Conservation (phyloP, 306 rosid species). For the Cajanus cajan region DNA sequence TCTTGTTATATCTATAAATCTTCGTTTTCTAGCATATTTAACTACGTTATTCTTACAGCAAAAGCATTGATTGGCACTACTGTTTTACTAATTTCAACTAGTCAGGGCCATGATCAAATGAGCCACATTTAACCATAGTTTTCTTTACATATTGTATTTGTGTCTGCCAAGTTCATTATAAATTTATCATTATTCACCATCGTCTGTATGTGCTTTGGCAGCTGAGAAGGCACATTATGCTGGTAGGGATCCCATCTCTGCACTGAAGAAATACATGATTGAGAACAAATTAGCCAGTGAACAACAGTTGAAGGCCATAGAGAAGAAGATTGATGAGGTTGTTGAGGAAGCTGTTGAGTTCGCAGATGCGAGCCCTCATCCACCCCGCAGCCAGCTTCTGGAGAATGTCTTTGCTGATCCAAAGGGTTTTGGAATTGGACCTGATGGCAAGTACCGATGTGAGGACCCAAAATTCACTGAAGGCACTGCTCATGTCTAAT, state of each 20-base stretch:
- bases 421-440: constrained; percentile 93
- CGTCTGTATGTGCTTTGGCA: constrained; percentile 40
- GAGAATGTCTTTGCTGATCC: constrained; percentile 97
- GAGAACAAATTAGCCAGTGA: constrained; percentile 76
- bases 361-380: constrained; percentile 82
- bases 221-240: constrained; percentile 97
- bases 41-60: not conserved
- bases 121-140: not conserved
- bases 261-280: constrained; percentile 66
- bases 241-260: constrained; percentile 81
- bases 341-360: constrained; percentile 79
- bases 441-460: constrained; percentile 89
- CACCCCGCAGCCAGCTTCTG: constrained; percentile 83
- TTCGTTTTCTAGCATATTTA: constrained; percentile 1
- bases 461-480: constrained; percentile 94
- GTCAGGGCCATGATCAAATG: not conserved
- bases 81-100: not conserved
- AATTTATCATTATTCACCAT: constrained; percentile 4
- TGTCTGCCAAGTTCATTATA: not conserved
- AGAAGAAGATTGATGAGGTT: constrained; percentile 77
- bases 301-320: constrained; percentile 70
- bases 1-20: not conserved
- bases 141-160: not conserved
- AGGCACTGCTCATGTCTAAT: constrained; percentile 94
- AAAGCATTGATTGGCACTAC: not conserved